Conservation (phyloP, 345 rosid species). For the Alliaria petiolata region DNA sequence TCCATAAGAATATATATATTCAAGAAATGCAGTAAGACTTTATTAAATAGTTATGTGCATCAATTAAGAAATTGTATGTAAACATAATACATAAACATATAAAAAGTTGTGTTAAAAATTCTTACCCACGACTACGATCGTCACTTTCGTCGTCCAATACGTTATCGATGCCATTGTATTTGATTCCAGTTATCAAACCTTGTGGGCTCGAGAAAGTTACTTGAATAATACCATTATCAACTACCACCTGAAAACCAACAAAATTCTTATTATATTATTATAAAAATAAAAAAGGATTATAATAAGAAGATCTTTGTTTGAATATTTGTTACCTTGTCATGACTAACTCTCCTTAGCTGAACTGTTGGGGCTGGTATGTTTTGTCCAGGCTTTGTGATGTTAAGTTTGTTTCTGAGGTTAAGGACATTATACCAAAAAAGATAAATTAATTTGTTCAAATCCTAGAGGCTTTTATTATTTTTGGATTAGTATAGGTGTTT, state of each 20-base stretch:
- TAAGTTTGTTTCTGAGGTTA: conserved; percentile 15
- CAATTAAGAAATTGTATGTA: neutral
- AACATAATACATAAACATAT: neutral
- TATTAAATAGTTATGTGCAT: neutral
- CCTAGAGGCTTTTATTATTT: neutral
- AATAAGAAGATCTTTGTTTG: neutral
- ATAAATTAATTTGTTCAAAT: neutral
- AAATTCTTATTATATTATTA: neutral
- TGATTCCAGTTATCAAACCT: conserved; percentile 58
- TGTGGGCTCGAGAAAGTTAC: conserved; percentile 61
- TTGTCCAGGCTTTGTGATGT: conserved; percentile 29
- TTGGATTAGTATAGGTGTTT: neutral
- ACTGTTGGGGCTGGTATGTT: conserved; percentile 7
- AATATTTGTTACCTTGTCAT: conserved; percentile 15
- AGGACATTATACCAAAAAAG: neutral
- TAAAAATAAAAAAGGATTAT: neutral
- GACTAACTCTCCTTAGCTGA: conserved; percentile 25
- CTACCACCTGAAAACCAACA: conserved; percentile 48
- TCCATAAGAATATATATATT: neutral
- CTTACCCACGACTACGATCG: conserved; percentile 79
- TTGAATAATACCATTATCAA: conserved; percentile 70
- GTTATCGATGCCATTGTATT: conserved; percentile 62
- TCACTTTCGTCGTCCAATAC: conserved; percentile 43
- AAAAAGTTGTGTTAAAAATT: neutral
- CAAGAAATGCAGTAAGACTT: neutral